Percentiles rank a stretch among this genome's conserved stretches.
Conservation (phyloP, 768 basidiomycete species). For the Russula vinacea region DNA sequence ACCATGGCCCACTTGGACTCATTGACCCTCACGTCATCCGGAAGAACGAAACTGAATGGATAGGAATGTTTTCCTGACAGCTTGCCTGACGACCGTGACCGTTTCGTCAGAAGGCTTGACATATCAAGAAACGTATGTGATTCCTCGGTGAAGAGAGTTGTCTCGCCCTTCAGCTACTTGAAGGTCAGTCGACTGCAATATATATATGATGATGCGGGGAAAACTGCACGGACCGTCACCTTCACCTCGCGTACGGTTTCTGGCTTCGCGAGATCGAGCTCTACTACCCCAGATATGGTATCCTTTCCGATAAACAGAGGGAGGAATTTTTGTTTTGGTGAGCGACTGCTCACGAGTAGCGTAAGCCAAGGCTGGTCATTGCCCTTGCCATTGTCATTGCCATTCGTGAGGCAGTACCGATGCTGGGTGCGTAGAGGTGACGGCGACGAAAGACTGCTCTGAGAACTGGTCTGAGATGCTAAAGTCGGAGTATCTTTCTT, state of each 20-base stretch:
- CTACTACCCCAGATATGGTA: conserved; percentile 48
- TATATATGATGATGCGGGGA: not conserved
- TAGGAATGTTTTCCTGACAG: conserved; percentile 46
- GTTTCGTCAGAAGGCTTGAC: conserved; percentile 45
- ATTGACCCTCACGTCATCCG: conserved; percentile 41
- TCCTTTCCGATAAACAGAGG: conserved; percentile 52
- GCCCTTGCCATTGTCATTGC: conserved; percentile 34
- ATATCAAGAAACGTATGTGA: conserved; percentile 47
- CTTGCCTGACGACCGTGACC: conserved; percentile 37
- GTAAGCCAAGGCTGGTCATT: conserved; percentile 49
- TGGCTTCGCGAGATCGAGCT: conserved; percentile 49
- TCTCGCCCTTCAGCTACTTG: conserved; percentile 20
- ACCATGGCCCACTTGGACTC: conserved; percentile 38
- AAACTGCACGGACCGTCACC: conserved; percentile 42
- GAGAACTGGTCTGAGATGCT: not conserved
- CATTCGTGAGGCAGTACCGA: conserved; percentile 43
- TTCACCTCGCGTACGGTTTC: conserved; percentile 49
- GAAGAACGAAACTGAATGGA: conserved; percentile 49
- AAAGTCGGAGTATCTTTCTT: not conserved
- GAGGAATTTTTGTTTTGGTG: conserved; percentile 38
- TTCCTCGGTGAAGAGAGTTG: conserved; percentile 42
- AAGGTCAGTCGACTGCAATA: not conserved
- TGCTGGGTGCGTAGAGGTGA: conserved; percentile 35
- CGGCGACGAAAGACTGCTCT: not conserved
- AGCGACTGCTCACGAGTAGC: conserved; percentile 46